Evolutionary conservation across 2,329 filamentous ascomycete genomes (phyloP), one percentile per base, ranked within the genome.

Genomic region (Colletotrichum sp.): DNA sequence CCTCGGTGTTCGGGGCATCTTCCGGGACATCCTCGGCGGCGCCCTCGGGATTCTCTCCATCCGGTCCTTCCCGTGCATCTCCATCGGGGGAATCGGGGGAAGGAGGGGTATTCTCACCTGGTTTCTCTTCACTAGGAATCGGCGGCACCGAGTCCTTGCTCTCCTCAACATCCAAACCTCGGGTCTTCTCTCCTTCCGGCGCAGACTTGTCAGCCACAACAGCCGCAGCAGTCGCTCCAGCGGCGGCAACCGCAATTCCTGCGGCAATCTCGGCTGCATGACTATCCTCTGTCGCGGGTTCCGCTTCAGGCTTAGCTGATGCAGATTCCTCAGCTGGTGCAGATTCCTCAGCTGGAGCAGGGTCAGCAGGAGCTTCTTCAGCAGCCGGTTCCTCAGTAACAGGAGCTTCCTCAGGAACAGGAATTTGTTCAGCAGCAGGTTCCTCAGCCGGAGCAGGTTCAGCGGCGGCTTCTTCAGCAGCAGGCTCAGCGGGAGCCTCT

Each of bases 91-190:
- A 79, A 67, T 77, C 76, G 57, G 65, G 67, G 78, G 80, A 82
- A 78, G 77, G 78, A 78, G 78, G 79, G 78, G 79, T 65, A 76
- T 77, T 79, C 81, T 83, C 81, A 83, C 81, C 81, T 83, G 76
- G 78, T 77, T 76, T 79, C 36, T 77, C 75, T 39, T 70, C 75
- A 34, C 57, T 69, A 10, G 60, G 60, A 68, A 78, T 79, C 13
- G 78, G 71, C 26, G 74, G 76, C n/a, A 79, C 66, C 16, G 69
- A 73, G 24, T 79, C 78, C 59, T 78, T 76, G 70, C 69, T 74
- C 57, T 79, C 77, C n/a, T 79, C 78, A 28, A 44, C 72, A 28
- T 79, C 78, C 10, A 72, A 39, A 26, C 62, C 64, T 28, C 70
- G 75, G 6, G 59, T 57, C 24, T 77, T 52, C 49, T 73, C 55